phyloP scores from a whole-genome alignment of 2,329 filamentous ascomycete genomes.

The Diaporthe ilicicola region DNA sequence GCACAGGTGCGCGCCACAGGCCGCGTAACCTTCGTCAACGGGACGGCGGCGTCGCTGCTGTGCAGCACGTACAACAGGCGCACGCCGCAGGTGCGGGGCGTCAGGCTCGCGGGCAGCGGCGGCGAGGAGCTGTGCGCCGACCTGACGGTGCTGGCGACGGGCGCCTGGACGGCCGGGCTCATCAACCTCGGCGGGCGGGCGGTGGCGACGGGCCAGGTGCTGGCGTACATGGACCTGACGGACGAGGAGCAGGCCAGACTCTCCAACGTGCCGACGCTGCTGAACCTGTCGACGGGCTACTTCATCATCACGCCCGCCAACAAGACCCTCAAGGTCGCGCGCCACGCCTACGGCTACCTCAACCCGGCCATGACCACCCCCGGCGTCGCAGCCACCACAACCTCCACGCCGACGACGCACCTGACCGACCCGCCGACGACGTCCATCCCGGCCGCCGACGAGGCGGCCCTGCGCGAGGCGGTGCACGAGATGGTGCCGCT shows the following conservation, averaged over 20 bases:
- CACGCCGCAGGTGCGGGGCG: constrained; percentile 62
- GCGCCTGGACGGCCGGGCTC: constrained; percentile 84
- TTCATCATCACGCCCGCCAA: constrained; percentile 77
- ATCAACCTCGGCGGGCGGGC: constrained; percentile 80
- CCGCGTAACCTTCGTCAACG: constrained; percentile 64
- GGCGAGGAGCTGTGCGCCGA: constrained; percentile 55
- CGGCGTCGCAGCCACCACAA: constrained; percentile 26
- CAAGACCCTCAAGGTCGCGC: constrained; percentile 72
- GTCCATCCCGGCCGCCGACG: constrained; percentile 67
- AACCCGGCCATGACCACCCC: constrained; percentile 52
- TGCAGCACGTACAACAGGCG: constrained; percentile 37
- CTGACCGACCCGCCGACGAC: constrained; percentile 54
- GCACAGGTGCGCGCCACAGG: constrained; percentile 61
- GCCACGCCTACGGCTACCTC: constrained; percentile 74
- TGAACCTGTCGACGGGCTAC: constrained; percentile 76
- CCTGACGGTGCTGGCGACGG: constrained; percentile 81
- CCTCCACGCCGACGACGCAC: constrained; percentile 56
- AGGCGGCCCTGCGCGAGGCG: constrained; percentile 67
- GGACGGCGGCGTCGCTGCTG: constrained; percentile 54
- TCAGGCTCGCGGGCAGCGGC: constrained; percentile 47
- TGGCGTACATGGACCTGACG: constrained; percentile 81
- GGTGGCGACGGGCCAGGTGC: constrained; percentile 81
- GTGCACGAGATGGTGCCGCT: constrained; percentile 68
- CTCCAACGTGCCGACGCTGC: constrained; percentile 72
- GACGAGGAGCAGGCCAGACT: constrained; percentile 74